phyloP scores from a whole-genome alignment of 106 monocot genomes.

The Apostasia ramifera region DNA sequence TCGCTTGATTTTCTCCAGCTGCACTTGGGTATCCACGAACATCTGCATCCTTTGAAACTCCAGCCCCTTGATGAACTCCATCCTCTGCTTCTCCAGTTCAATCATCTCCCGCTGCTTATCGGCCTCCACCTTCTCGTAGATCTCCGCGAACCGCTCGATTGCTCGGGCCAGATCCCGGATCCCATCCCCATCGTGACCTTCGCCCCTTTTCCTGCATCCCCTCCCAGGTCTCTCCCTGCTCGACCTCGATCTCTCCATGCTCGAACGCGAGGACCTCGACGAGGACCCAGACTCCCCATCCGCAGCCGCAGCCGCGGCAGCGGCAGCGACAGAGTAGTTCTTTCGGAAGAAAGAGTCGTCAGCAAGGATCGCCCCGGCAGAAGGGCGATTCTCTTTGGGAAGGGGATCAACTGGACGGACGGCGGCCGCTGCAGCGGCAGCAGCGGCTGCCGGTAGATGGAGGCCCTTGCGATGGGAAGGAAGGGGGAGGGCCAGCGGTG shows the following conservation, averaged over 20 bases:
- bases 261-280: constrained; percentile 20
- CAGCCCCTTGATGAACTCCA: constrained; percentile 81
- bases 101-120: constrained; percentile 72
- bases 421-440: not conserved
- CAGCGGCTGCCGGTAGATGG: constrained; percentile 1
- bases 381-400: constrained; percentile 1
- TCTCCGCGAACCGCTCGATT: constrained; percentile 53
- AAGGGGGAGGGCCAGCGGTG: not conserved
- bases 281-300: constrained; percentile 33
- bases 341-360: constrained; percentile 1
- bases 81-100: constrained; percentile 91
- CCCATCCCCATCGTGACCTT: constrained; percentile 30
- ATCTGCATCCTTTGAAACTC: constrained; percentile 89
- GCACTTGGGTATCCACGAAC: constrained; percentile 62
- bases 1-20: constrained; percentile 54
- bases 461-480: constrained; percentile 3
- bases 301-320: constrained; percentile 20
- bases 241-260: constrained; percentile 13
- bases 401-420: constrained; percentile 1
- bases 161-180: constrained; percentile 57
- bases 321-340: constrained; percentile 26
- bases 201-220: constrained; percentile 15
- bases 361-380: constrained; percentile 1
- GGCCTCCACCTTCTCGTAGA: constrained; percentile 80
- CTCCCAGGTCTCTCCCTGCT: constrained; percentile 10